phyloP scores from a whole-genome alignment of 805 yeast species.

The Schwanniomyces occidentalis region DNA sequence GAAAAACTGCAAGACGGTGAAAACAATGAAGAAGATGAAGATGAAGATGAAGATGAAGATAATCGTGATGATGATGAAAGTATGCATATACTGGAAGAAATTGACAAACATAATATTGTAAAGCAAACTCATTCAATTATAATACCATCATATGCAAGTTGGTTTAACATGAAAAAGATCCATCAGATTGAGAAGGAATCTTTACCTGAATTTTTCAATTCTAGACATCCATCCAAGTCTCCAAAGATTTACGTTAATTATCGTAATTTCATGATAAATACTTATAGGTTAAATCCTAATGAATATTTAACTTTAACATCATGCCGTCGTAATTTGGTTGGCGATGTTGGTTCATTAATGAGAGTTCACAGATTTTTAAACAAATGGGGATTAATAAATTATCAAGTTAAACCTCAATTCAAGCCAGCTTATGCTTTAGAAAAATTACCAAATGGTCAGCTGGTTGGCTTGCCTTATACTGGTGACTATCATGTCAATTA shows the following conservation, averaged over 20 bases:
- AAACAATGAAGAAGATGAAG: constrained; percentile 5
- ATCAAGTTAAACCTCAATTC: constrained; percentile 81
- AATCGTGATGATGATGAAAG: constrained; percentile 4
- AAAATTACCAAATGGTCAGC: constrained; percentile 41
- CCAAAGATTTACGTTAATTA: constrained; percentile 79
- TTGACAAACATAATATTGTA: constrained; percentile 11
- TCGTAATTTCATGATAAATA: constrained; percentile 85
- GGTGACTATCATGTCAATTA: constrained; percentile 75
- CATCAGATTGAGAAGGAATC: constrained; percentile 81
- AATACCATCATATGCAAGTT: constrained; percentile 81
- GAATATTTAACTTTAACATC: constrained; percentile 90
- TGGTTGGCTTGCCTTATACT: constrained; percentile 62
- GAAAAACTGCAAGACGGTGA: constrained; percentile 3
- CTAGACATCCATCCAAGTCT: constrained; percentile 71
- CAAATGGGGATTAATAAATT: constrained; percentile 92
- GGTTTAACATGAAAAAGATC: constrained; percentile 76
- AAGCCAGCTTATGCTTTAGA: constrained; percentile 65
- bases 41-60: constrained; percentile 5
- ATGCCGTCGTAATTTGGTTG: constrained; percentile 83
- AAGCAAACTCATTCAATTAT: constrained; percentile 81
- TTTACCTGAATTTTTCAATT: constrained; percentile 83
- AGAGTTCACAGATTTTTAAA: constrained; percentile 80
- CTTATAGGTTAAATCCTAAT: constrained; percentile 84
- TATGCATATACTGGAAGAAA: constrained; percentile 13
- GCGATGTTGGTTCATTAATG: constrained; percentile 87